phyloP scores from a whole-genome alignment of 192 early-diverging fungal species.

The Umbelopsis ramanniana region DNA sequence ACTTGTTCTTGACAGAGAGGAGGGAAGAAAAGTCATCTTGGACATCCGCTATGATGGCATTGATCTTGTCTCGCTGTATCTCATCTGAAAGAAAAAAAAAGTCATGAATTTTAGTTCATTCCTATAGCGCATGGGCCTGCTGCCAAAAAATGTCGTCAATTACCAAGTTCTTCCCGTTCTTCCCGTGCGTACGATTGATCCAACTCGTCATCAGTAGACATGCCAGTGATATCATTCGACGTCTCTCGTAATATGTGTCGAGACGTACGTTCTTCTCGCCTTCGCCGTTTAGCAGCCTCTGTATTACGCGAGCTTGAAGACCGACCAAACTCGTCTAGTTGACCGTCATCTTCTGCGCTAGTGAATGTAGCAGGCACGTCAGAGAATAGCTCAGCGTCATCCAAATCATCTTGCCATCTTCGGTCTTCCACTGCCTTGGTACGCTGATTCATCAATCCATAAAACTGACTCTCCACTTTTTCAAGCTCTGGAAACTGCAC shows the following conservation, averaged over 20 bases:
- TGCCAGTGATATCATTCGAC: conserved; percentile 26
- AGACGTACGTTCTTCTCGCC: conserved; percentile 32
- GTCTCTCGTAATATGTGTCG: conserved; percentile 18
- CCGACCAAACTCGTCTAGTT: conserved; percentile 51
- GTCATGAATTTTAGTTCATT: neutral
- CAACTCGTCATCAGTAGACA: conserved; percentile 59
- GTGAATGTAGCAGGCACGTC: conserved; percentile 32
- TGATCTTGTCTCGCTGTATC: conserved; percentile 36
- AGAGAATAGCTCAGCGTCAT: conserved; percentile 48
- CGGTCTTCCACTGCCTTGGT: conserved; percentile 39
- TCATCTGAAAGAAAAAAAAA: conserved; percentile 30
- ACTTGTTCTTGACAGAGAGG: conserved; percentile 47
- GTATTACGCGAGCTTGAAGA: conserved; percentile 34
- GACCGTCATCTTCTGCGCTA: neutral
- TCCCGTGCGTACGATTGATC: conserved; percentile 32
- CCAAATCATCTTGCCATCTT: conserved; percentile 42
- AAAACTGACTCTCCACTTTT: conserved; percentile 51
- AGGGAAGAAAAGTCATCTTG: conserved; percentile 50
- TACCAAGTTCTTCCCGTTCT: conserved; percentile 39
- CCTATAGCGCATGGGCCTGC: too few relatives aligned
- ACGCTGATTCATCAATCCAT: conserved; percentile 37
- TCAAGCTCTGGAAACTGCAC: conserved; percentile 53
- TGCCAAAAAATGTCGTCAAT: neutral
- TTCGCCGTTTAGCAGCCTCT: conserved; percentile 28
- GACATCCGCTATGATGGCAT: conserved; percentile 46